Evolutionary conservation across 1,139 yeast species (phyloP), one percentile per base, ranked within the genome.

Genomic region (Taphrina pruni): DNA sequence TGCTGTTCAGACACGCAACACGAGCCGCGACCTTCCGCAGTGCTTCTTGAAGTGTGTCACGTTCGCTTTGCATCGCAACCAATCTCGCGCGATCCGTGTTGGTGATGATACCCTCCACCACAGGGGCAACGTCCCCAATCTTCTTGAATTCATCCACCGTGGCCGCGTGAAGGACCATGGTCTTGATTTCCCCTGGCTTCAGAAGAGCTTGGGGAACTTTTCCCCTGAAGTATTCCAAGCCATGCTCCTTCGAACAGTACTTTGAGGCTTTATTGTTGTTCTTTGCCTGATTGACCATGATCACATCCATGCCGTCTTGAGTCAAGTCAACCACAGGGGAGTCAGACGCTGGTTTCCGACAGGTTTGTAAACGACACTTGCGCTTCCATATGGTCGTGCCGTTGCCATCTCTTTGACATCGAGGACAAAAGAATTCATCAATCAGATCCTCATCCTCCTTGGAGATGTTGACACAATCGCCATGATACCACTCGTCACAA

Each of bases 401-500:
- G 20, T 78, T 78, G 1, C 84, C 85, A 54, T 81, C 82, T 77
- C 85, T 83, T 64, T 83, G 84, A 77, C 98, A 93, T 71, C 86
- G 86, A 17, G 89, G 89, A 75, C 98, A 93, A 75, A 81, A 88
- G 76, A 85, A 93, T 70, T 84, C 84, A 61, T 85, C 83, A 8
- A 92, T 87, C 69, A 92, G 80, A 58, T 83, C 81, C 69, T 86
- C 84, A 75, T 84, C 85, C 55, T 80, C 78, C n/a, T 78, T 79
- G 64, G 86, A 81, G 60, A 92, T 77, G 71, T 83, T 83, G 83
- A 92, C 85, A 75, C 97, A 93, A 62, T 81, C 81, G 77, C 93
- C 90, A 78, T 93, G 97, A 76, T 84, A 93, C 98, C 98, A 93
- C 73, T 90, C 97, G 75, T 92, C 97, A 78, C 98, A 93, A 7